Conservation (phyloP, 768 basidiomycete genomes). For the Lentinula sp. region DNA sequence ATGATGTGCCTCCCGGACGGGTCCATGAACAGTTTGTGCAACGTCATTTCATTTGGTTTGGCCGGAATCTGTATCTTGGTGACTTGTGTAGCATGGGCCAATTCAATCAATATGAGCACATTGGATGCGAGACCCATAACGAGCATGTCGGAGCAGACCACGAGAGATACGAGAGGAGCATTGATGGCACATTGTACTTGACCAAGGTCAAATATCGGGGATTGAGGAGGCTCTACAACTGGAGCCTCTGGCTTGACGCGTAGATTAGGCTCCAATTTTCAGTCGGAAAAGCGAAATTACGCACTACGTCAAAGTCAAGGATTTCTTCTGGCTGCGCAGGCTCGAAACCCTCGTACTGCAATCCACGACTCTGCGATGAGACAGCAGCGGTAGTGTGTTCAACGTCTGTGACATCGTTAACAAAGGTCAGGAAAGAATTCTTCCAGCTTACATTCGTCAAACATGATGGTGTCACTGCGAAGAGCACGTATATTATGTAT, state of each 20-base stretch:
- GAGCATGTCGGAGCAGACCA: slow-evolving; percentile 81
- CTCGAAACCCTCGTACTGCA: slow-evolving; percentile 90
- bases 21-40: slow-evolving; percentile 85
- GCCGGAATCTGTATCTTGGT: slow-evolving; percentile 69
- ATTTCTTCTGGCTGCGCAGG: slow-evolving; percentile 47
- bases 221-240: slow-evolving; percentile 27
- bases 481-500: neutral
- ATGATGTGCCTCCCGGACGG: slow-evolving; percentile 90
- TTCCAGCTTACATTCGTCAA: slow-evolving; percentile 55
- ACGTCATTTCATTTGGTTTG: slow-evolving; percentile 68
- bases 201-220: slow-evolving; percentile 76
- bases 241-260: slow-evolving; percentile 22
- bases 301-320: slow-evolving; percentile 40
- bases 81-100: slow-evolving; percentile 83
- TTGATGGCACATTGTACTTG: slow-evolving; percentile 87
- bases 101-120: slow-evolving; percentile 80
- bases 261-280: slow-evolving; percentile 9
- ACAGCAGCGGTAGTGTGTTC: slow-evolving; percentile 69
- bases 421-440: neutral
- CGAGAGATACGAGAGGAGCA: slow-evolving; percentile 76
- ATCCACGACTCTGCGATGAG: slow-evolving; percentile 37
- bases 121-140: slow-evolving; percentile 80
- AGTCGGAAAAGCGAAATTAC: slow-evolving; percentile 14
- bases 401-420: slow-evolving; percentile 54
- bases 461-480: slow-evolving; percentile 31